Base-by-base conservation (phyloP, 2,329 filamentous ascomycete genomes). In the Apiospora hydei region DNA sequence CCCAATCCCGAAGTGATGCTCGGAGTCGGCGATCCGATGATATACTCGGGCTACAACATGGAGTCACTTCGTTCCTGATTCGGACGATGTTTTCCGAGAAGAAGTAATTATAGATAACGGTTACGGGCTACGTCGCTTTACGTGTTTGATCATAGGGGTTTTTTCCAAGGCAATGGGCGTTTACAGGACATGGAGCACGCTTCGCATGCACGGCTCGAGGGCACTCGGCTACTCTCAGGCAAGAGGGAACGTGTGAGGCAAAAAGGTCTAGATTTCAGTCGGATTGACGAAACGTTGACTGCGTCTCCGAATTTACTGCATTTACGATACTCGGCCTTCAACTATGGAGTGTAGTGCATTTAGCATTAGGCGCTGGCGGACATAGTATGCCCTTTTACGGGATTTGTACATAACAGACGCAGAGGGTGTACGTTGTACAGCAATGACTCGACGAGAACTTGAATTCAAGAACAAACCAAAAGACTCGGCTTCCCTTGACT, bases 11-110 rank as follows among this genome's bases (percentile, higher is more conserved):
- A 88, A 64, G 85, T 87, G 10, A 90, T 90, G 87, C 83, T 89
- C 78, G 86, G 88, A 24, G 85, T 88, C 77, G 85, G 84, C 24
- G 88, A 90, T 73, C 88, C 88, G 0, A 89, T 89, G 88, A 89
- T 90, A 71, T 90, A 86, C 76, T 82, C 85, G 3, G 85, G 86
- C 64, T 88, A 85, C 76, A 86, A 88, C 72, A 80, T 81, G 76
- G 79, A 81, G 66, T 78, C 78, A 67, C 74, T 80, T 73, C 77
- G 78, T 64, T 77, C 77, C 67, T 78, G 73, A 76, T 34, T n/a
- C 7, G 6, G 21, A 41, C 34, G 34, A 34, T 3, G 38, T 7
- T 3, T 21, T n/a, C 4, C 14, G 24, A 13, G 16, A 61, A 38
- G 34, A 10, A 21, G 26, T 26, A 18, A 61, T 34, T 61, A 64